Conservation (phyloP, 305 asterid species). For the Fraxinus paxiana region DNA sequence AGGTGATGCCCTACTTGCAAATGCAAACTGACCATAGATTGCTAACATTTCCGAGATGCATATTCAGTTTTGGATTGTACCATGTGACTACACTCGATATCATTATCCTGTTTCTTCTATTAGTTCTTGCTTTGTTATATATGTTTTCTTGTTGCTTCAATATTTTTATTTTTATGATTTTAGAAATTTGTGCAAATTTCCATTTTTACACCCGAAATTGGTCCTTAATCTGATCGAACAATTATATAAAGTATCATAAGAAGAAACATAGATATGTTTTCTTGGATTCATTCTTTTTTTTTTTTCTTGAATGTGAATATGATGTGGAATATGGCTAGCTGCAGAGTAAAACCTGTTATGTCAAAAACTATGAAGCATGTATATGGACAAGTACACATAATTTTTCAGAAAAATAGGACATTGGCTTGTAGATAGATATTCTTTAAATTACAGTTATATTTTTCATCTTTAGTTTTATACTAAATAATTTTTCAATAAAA, state of each 20-base stretch:
- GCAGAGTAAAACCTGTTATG: not conserved
- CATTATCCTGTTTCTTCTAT: not conserved
- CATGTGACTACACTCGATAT: not conserved
- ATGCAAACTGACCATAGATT: not conserved
- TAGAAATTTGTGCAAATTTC: not conserved
- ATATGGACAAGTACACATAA: not conserved
- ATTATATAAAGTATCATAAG: not conserved
- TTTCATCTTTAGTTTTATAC: not conserved
- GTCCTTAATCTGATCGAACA: not conserved
- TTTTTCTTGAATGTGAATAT: not conserved
- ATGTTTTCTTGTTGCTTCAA: not conserved
- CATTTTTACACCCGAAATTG: not conserved
- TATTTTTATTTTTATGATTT: not conserved
- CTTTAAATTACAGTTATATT: not conserved
- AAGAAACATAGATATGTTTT: not conserved
- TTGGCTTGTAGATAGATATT: not conserved
- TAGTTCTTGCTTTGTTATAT: not conserved
- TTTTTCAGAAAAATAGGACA: not conserved
- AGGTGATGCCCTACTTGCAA: constrained; percentile 42
- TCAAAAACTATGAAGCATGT: not conserved
- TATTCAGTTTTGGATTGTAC: not conserved
- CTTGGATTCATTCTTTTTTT: not conserved
- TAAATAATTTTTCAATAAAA: not conserved
- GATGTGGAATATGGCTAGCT: not conserved
- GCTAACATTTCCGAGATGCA: not conserved